Percentiles rank a stretch among this genome's conserved stretches.
Conservation (phyloP, 306 rosid species). For the Datisca glomerata region DNA sequence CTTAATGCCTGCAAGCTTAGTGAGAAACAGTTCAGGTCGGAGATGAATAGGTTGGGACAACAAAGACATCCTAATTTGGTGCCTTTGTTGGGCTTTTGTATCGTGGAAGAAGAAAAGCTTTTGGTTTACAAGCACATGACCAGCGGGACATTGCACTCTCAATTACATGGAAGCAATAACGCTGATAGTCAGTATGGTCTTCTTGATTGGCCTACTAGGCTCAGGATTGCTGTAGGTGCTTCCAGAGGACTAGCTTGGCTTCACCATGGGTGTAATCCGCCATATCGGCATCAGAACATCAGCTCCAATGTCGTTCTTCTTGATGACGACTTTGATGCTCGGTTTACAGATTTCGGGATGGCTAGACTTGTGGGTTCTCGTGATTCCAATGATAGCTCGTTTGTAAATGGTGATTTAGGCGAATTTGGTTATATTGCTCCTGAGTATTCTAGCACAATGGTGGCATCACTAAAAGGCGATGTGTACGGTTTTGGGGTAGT, state of each 20-base stretch:
- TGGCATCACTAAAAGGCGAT: conserved; percentile 40
- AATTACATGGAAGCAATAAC: conserved; percentile 29
- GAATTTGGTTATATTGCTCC: conserved; percentile 52
- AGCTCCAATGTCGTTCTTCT: conserved; percentile 42
- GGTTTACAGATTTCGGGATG: conserved; percentile 36
- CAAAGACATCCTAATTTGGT: conserved; percentile 48
- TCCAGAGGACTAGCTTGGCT: conserved; percentile 57
- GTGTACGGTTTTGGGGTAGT: conserved; percentile 48
- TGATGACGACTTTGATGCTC: conserved; percentile 50
- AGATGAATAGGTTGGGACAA: conserved; percentile 43
- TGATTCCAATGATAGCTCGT: conserved; percentile 37
- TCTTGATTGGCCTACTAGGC: conserved; percentile 46
- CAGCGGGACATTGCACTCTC: conserved; percentile 37
- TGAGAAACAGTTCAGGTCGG: conserved; percentile 39
- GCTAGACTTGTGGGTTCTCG: conserved; percentile 33
- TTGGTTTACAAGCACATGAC: conserved; percentile 57
- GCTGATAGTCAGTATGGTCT: conserved; percentile 33
- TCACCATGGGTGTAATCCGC: conserved; percentile 48
- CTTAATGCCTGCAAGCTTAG: conserved; percentile 31
- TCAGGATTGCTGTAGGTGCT: conserved; percentile 41
- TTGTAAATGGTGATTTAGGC: conserved; percentile 39
- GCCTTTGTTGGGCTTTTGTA: conserved; percentile 43
- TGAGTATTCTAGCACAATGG: conserved; percentile 44
- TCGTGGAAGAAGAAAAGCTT: conserved; percentile 46
- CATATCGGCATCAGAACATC: conserved; percentile 37